Conservation (phyloP, 1,284 basidiomycete genomes). For the Irpex sp. region DNA sequence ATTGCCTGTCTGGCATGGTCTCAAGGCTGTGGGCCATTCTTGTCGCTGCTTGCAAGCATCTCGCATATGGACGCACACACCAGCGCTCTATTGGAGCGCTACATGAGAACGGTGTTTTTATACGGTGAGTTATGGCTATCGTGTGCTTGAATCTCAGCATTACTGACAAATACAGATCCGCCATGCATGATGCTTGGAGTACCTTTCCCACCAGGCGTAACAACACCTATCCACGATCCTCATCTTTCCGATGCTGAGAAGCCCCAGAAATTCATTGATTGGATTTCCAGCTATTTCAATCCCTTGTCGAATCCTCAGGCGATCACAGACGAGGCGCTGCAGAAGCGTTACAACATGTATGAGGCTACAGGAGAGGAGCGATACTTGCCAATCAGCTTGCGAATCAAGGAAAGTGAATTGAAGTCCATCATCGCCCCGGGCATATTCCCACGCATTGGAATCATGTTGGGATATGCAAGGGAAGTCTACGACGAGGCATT, state of each 20-base stretch:
- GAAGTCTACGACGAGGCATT: slow-evolving; percentile 7
- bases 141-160: slow-evolving; percentile 4
- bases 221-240: not conserved
- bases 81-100: not conserved
- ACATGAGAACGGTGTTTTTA: not conserved
- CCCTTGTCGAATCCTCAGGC: not conserved
- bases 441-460: not conserved
- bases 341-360: not conserved
- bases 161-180: not conserved
- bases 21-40: not conserved
- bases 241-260: not conserved
- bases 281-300: not conserved
- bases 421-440: not conserved
- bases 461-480: not conserved
- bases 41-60: not conserved
- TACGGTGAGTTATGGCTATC: not conserved
- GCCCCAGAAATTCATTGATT: not conserved
- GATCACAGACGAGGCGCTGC: not conserved
- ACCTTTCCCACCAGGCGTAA: not conserved
- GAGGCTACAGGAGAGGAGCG: not conserved
- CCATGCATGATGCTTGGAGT: not conserved
- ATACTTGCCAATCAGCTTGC: slow-evolving; percentile 1
- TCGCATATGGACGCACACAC: not conserved
- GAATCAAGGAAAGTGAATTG: slow-evolving; percentile 4
- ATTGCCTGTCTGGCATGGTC: not conserved